A percentile compares a stretch with the other conserved stretches of the same genome.
phyloP scores from a whole-genome alignment of 352 stramenopile genomes.

The Aphanomyces invadans region DNA sequence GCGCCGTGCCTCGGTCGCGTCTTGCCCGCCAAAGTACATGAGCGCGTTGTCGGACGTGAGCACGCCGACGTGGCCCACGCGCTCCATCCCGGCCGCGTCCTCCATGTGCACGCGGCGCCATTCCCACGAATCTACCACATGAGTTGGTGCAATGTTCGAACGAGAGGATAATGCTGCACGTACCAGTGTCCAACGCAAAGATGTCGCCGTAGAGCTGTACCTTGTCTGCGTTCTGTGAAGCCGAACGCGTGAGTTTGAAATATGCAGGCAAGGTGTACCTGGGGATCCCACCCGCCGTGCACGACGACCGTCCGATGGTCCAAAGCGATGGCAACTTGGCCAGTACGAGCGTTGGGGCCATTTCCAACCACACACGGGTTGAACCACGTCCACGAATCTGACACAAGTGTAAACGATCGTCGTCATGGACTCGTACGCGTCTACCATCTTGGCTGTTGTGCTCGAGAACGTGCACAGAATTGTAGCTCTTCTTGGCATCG shows the following conservation, averaged over 20 bases:
- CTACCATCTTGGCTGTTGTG: constrained; percentile 29
- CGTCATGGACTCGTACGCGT: too few relatives aligned
- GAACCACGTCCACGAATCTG: constrained; percentile 79
- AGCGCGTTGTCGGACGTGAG: constrained; percentile 52
- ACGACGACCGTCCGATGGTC: constrained; percentile 83
- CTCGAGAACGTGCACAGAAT: constrained; percentile 87
- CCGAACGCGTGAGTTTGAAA: too few relatives aligned
- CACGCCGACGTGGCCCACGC: constrained; percentile 81
- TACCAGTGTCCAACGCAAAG: constrained; percentile 87
- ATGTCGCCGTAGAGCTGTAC: constrained; percentile 81
- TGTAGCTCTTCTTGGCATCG: constrained; percentile 86
- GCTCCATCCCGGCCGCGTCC: constrained; percentile 27
- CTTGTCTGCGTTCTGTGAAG: constrained; percentile 26
- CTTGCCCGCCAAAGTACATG: constrained; percentile 83
- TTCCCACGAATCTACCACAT: constrained; percentile 37
- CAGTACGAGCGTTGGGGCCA: constrained; percentile 72
- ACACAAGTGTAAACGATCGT: too few relatives aligned
- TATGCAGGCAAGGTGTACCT: constrained; percentile 45
- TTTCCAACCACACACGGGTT: constrained; percentile 70
- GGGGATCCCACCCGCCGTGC: constrained; percentile 91
- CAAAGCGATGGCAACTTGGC: constrained; percentile 84
- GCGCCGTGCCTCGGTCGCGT: constrained; percentile 69
- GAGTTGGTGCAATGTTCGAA: neutral
- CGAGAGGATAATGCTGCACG: too few relatives aligned
- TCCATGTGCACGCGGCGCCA: constrained; percentile 64